phyloP scores from a whole-genome alignment of 2,329 filamentous ascomycete genomes.

The Elsinoe necatrix region DNA sequence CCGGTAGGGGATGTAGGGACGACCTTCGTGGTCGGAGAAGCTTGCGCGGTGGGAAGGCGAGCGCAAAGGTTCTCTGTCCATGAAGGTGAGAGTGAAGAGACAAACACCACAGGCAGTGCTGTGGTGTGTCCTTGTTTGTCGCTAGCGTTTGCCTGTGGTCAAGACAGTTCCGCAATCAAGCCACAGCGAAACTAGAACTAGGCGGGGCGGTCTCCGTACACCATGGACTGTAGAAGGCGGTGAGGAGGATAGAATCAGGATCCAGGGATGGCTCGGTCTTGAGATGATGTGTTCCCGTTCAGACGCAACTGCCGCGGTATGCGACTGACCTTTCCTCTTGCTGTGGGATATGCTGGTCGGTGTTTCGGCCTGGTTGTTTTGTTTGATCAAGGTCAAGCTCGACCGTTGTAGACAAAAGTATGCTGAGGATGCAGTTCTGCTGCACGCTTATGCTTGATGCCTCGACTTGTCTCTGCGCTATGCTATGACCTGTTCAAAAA shows the following conservation, averaged over 20 bases:
- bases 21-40: slow-evolving; percentile 12
- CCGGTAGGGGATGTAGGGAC: slow-evolving; percentile 6
- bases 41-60: slow-evolving; percentile 6
- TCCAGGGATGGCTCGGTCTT: neutral
- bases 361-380: slow-evolving; percentile 9
- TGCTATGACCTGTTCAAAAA: neutral
- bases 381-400: neutral
- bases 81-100: neutral
- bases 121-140: slow-evolving; percentile 7
- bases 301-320: slow-evolving; percentile 5
- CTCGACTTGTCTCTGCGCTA: neutral
- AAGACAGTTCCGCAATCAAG: slow-evolving; percentile 6
- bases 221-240: neutral
- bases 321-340: neutral
- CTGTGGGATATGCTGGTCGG: neutral
- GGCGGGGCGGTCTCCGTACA: slow-evolving; percentile 1
- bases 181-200: slow-evolving; percentile 6
- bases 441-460: neutral
- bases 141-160: neutral
- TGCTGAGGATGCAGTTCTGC: neutral
- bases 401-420: neutral
- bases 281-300: neutral
- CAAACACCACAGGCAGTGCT: neutral
- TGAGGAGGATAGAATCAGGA: neutral
- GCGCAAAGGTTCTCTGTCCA: slow-evolving; percentile 11